Base-by-base conservation (phyloP, 495 filamentous ascomycete genomes). In the Aspergillus nidulans region DNA sequence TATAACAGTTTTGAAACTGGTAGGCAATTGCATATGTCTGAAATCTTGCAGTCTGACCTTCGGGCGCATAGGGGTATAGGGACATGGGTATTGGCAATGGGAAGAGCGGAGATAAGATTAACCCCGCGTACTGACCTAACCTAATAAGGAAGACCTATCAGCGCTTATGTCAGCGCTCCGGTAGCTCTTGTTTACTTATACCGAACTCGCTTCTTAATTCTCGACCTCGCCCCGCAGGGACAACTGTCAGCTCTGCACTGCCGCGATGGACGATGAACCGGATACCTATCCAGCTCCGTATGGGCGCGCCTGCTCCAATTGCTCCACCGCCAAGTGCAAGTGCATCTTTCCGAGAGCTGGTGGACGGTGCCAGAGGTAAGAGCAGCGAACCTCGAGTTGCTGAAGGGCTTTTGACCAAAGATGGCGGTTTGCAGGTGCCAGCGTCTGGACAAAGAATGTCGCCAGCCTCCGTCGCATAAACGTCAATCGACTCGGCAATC, bases 261-360 rank as follows among this genome's bases (percentile, higher is more conserved):
- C 10, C 12, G 36, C 36, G 9, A 43, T 43, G 41, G 41, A 12
- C 21, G 18, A 21, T 24, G 21, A 23, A 4, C 28, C 51, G 13
- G 51, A 53, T 41, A 45, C 51, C 40, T 53, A 53, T 25, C 63
- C 65, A 48, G 67, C 67, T 26, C 65, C 65, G 0, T 70, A 70
- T 55, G 80, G 80, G 16, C 70, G 77, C 24, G 79, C 81, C 9
- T 85, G 81, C 57, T 66, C 71, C 45, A 81, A 79, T 51, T 85
- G 81, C 58, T 75, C 74, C 18, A 73, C 72, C 12, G 75, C 80
- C 23, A 85, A 83, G 59, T 81, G 79, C 60, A 78, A 78, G 57
- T 84, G 81, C 56, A 74, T 82, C 34, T 63, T 72, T 34, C 63
- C 68, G 13, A 28, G 55, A 4, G 61, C 49, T 12, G 71, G 71